phyloP scores from a whole-genome alignment of 2,329 filamentous ascomycete species.

The Colletotrichum sp. region DNA sequence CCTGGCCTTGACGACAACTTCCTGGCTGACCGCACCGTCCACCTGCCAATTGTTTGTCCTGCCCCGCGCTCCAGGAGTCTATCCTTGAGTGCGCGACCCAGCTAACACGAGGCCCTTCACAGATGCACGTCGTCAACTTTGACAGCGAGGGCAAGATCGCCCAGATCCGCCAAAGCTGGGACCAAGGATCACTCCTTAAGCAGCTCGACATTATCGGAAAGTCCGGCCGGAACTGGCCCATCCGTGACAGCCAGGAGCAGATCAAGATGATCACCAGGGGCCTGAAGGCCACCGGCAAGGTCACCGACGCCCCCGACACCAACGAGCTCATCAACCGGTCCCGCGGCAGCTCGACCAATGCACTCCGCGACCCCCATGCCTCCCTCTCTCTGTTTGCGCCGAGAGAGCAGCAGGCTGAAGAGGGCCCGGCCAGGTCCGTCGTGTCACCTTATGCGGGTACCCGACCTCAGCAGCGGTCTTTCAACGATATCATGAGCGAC shows the following conservation, averaged over 20 bases:
- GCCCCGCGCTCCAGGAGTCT: neutral
- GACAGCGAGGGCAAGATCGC: constrained; percentile 77
- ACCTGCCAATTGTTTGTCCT: constrained; percentile 78
- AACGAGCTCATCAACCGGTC: constrained; percentile 47
- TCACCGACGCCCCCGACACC: constrained; percentile 36
- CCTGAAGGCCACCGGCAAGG: constrained; percentile 52
- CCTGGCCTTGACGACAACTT: constrained; percentile 95
- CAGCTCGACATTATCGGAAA: constrained; percentile 93
- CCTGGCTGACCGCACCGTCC: constrained; percentile 79
- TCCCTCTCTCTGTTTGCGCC: constrained; percentile 78
- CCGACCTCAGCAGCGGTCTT: constrained; percentile 69
- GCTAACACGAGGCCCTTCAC: constrained; percentile 16
- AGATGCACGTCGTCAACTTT: constrained; percentile 91
- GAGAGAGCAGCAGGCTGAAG: constrained; percentile 58
- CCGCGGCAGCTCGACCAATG: constrained; percentile 58
- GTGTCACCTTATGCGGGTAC: constrained; percentile 67
- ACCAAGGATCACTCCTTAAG: constrained; percentile 91
- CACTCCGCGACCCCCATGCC: constrained; percentile 69
- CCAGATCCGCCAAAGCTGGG: constrained; percentile 92
- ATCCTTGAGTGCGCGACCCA: neutral
- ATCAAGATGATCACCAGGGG: constrained; percentile 73
- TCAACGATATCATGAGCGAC: constrained; percentile 74
- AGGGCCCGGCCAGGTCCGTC: constrained; percentile 33
- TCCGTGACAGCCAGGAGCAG: constrained; percentile 86
- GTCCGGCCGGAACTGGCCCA: constrained; percentile 92